A percentile compares a stretch with the other conserved stretches of the same genome.
Evolutionary conservation across 257 asterid genomes (phyloP).

Genomic region (Solanum gandarillasii): DNA sequence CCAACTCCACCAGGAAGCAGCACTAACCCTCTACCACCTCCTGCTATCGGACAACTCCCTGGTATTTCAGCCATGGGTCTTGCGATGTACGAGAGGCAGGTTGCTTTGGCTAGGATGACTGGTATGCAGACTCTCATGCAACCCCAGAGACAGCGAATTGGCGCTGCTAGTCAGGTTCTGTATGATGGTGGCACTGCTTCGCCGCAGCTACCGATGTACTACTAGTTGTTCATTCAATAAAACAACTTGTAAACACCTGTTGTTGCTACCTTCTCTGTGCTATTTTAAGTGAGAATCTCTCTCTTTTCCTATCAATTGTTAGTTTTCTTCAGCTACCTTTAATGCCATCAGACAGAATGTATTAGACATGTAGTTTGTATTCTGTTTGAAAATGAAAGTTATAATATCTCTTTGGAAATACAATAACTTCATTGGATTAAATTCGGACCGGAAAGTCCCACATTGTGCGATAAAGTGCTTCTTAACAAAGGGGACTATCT

Average conservation of each 20-base stretch:
- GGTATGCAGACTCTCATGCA: constrained; percentile 55
- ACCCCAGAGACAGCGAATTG: constrained; percentile 54
- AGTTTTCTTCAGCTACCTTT: background rate
- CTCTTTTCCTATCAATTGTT: background rate
- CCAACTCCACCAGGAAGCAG: constrained; percentile 76
- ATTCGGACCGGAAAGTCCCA: accelerated
- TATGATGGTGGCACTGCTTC: constrained; percentile 42
- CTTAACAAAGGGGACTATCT: no score
- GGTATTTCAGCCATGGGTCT: constrained; percentile 51
- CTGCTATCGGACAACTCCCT: constrained; percentile 37
- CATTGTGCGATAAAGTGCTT: no score
- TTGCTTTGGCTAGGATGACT: constrained; percentile 46
- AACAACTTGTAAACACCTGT: background rate
- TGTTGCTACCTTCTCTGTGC: background rate
- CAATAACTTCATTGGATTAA: background rate
- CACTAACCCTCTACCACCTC: constrained; percentile 72
- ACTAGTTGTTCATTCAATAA: constrained; percentile 14
- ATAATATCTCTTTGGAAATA: background rate
- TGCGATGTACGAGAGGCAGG: constrained; percentile 51
- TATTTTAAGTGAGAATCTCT: background rate
- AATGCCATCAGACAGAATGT: background rate
- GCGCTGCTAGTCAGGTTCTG: constrained; percentile 37
- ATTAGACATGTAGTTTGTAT: background rate
- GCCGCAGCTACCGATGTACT: constrained; percentile 50
- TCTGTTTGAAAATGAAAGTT: background rate